Base-by-base conservation (phyloP, 129 eudicot species). In the Chrysanthemum seticuspe region DNA sequence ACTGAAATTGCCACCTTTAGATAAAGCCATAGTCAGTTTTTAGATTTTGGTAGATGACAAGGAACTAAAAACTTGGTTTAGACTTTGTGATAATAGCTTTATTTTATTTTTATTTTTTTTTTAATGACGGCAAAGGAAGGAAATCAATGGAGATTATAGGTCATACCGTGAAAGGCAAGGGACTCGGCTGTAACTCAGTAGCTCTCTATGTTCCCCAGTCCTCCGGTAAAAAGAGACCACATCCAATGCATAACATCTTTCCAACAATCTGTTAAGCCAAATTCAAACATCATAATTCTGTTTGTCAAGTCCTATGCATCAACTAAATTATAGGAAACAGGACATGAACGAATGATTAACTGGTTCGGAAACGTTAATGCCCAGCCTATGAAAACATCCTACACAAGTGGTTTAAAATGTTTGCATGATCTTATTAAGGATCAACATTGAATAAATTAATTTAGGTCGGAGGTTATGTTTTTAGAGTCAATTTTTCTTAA, bases 191-290 rank as follows among this genome's bases (percentile, higher is more conserved):
- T 74, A 90, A 79, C 64, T 90, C 84, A 40, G 64, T 76, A 80
- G 89, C 82, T 85, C 98, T 90, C 99, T 97, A 94, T 18, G 80
- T 77, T 71, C 88, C 96, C 97, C 97, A 88, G 18, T 90, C 97
- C 54, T 94, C 96, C 94, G 12, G 88, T 70, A 68, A 90, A 94
- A 63, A 94, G 96, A 59, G 99, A 96, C 99, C 97, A 94, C 94
- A 88, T 88, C 99, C 99, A 94, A 49, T 94, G 99, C 53, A 76
- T 81, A 40, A 94, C 87, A 83, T 90, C 99, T 78, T 79, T 86
- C 99, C 99, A 94, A 27, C 87, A 84, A 89, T 73, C 97, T 78
- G 3, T 62, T 62, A 62, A 61, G 40, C 6, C 54, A 75, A 70
- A 72, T 13, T 34, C 66, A 52, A 13, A 23, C 16, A 73, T 48